Base-by-base conservation (phyloP, 2,329 filamentous ascomycete genomes). In the Sarocladium kiliense region DNA sequence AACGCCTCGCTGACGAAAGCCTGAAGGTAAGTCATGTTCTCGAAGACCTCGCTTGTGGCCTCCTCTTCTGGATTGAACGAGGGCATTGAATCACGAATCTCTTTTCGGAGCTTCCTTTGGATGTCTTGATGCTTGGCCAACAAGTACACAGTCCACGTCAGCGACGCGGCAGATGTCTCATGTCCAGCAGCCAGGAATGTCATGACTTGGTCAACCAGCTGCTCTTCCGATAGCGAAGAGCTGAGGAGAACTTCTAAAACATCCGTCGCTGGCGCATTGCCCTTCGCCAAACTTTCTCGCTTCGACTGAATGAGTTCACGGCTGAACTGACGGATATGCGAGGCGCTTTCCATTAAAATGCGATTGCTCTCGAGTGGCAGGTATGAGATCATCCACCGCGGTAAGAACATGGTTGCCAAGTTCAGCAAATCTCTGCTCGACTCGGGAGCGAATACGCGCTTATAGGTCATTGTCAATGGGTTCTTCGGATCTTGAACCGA, bases 1-100 rank as follows among this genome's bases (percentile, higher is more conserved):
- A 77, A 67, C 0, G 71, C 71, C 62, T 78, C 75, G 53, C 71
- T 71, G 65, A 74, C 75, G 37, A 77, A 69, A 53, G 74, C 75
- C 58, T 76, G 71, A 4, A 77, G 64, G 60, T 71, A 77, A 0
- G 72, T 73, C 2, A 77, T 64, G 47, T 65, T 61, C 58, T 77
- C 70, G 0, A 67, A 65, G 54, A 76, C 71, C 0, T 68, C 66
- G 3, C 64, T 62, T 14, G 61, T 64, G 41, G 70, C 58, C 14
- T 62, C 57, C 2, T 63, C 53, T 1, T 59, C 59, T 56, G 73
- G 64, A 57, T 76, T 74, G 18, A 77, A 64, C 61, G 71, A 57
- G 2, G 55, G 55, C 2, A 58, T 44, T 26, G 49, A 68, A 3
- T 64, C 59, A 36, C 66, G 66, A 56, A 76, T 68, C 60, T 75